Base-by-base conservation (phyloP, 345 rosid genomes). In the Gossypium ekmanianum region DNA sequence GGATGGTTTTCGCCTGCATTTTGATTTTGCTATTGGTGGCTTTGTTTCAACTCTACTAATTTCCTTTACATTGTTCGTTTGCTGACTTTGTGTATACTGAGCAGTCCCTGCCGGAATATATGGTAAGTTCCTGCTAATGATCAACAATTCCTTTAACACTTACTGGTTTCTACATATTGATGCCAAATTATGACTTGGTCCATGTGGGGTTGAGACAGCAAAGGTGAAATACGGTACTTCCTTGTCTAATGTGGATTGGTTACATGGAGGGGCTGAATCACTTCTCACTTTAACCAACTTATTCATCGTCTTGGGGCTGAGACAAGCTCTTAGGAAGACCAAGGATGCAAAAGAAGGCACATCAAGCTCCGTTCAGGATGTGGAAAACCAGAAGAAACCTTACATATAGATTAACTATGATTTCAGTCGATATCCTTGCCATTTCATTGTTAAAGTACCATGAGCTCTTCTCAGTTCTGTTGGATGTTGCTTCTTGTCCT, bases 31-130 rank as follows among this genome's bases (percentile, higher is more conserved):
- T 39, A 45, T 61, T 54, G 61, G 61, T 72, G 74, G 56, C 73
- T 70, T 75, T 79, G 63, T 79, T 75, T 77, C 52, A 71, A 27
- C 74, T 44, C 55, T 63, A 74, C 87, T 79, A 47, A 79, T 61
- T 68, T 69, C 54, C 51, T 82, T 76, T 75, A 10, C 52, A 20
- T 74, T 75, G 75, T 26, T 75, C 44, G 74, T 65, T 81, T 76
- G 11, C 54, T 68, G 61, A 57, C 8, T 47, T 75, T 76, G 72
- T 48, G 44, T 84, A 65, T 52, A 39, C 51, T 64, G 89, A 72
- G 82, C 88, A 91, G 98, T 95, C 79, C 98, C 99, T 16, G 97
- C 98, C 22, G 96, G 98, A 57, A 91, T 95, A 74, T 95, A 93
- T 68, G 97, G 94, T 90, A 90, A 79, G 6, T 27, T 76, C 81